Evolutionary conservation across 176 grass and related monocot species (phyloP), one percentile per base, ranked within the genome.

Genomic region (Bonia amplexicaulis): DNA sequence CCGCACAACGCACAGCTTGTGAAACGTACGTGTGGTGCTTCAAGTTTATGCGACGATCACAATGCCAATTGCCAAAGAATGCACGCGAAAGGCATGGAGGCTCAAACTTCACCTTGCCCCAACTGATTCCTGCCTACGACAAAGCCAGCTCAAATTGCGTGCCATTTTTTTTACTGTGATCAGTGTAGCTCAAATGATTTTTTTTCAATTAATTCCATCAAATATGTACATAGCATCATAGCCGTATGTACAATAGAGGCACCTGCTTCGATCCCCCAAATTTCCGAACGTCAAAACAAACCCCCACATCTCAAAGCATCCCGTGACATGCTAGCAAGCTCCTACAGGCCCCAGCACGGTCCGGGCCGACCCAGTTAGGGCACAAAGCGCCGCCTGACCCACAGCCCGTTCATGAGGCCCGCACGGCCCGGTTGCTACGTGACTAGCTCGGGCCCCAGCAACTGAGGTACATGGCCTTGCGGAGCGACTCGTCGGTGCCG

Each of bases 361-460:
- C 51, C 16, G 25, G 44, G 44, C 4, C 26, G 25, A 25, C 26
- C 54, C 55, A 0, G 22, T 58, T 3, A 51, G 26, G 12, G 12
- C 81, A 11, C 10, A 54, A 57, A 59, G 55, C 22, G 20, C 20
- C 20, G 20, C 20, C 20, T n/a, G 55, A n/a, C 3, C 55, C 55
- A 4, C 55, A 4, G 22, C 8, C 55, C 55, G 20, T n/a, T 9
- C 54, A n/a, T 22, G 20, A 2, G 20, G 20, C 20, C 2, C 2
- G 20, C 2, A 3, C 55, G 7, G 55, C 22, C 55, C 20, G 55
- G 55, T 23, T 59, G 55, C 22, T 11, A n/a, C 55, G 55, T 49
- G 19, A 2, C 33, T 78, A 97, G 85, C 90, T 97, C 60, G 94
- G 92, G 1, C 88, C 92, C 94, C 92, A 97, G 85, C 92, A 97